These are phyloP conservation scores for Suillus clintonianus DNA, from an alignment of 768 basidiomycete genomes.

Conservation along the genomic window DNA sequence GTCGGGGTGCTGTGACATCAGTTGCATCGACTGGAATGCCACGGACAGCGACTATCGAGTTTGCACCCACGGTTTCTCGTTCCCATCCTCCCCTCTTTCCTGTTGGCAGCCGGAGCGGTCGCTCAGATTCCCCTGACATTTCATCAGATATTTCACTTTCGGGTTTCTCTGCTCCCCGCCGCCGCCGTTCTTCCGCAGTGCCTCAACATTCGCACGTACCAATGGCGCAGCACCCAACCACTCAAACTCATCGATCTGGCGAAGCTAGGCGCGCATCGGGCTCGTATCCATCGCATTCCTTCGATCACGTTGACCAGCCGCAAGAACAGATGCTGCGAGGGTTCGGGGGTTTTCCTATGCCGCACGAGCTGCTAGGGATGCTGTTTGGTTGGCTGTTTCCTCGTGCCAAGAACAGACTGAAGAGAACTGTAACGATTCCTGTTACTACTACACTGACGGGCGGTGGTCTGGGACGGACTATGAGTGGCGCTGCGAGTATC, in stretches of 20 bases:
- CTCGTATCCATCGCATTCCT: no score
- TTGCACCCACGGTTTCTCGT: conserved; percentile 40
- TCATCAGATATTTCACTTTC: conserved; percentile 8
- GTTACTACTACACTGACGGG: conserved; percentile 57
- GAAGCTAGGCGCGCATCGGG: conserved; percentile 2
- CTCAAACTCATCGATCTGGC: conserved; percentile 7
- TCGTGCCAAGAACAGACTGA: conserved; percentile 53
- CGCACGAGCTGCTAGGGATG: conserved; percentile 51
- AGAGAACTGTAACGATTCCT: conserved; percentile 76
- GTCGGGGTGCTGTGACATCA: not conserved
- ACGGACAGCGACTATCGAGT: conserved; percentile 54
- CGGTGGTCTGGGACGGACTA: conserved; percentile 27
- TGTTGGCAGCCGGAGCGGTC: conserved; percentile 23
- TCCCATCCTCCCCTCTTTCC: conserved; percentile 24
- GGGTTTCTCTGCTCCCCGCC: not conserved
- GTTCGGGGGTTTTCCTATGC: conserved; percentile 79
- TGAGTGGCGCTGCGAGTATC: conserved; percentile 29
- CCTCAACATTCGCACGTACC: conserved; percentile 15
- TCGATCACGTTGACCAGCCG: conserved; percentile 11
- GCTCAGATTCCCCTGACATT: conserved; percentile 9
- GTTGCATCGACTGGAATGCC: conserved; percentile 25
- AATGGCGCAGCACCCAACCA: conserved; percentile 17
- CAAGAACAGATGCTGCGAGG: conserved; percentile 40
- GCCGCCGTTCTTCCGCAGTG: conserved; percentile 15
- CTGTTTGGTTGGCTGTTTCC: conserved; percentile 67